A percentile compares a stretch with the other conserved stretches of the same genome.
These are phyloP conservation scores for Nakazawaea molendinolei DNA, from an alignment of 805 yeast genomes.

Conservation along the genomic window DNA sequence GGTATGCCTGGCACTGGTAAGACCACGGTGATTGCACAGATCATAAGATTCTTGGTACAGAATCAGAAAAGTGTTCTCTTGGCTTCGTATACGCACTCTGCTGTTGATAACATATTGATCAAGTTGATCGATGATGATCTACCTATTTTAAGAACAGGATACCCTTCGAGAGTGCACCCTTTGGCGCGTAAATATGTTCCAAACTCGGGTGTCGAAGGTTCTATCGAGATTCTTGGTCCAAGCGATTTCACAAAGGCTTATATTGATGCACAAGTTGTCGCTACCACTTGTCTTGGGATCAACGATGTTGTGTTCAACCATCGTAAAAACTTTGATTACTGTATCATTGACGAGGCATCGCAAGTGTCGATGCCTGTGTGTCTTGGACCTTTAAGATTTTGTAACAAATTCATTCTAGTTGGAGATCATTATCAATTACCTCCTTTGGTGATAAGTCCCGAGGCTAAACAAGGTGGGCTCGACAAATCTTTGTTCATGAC, in stretches of 20 bases:
- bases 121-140: conserved; percentile 50
- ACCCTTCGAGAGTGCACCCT: conserved; percentile 51
- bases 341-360: conserved; percentile 95
- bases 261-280: conserved; percentile 65
- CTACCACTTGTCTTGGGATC: conserved; percentile 81
- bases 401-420: conserved; percentile 80
- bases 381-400: conserved; percentile 76
- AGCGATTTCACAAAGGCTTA: conserved; percentile 42
- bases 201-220: conserved; percentile 24
- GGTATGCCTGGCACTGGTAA: conserved; percentile 99
- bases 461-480: conserved; percentile 59
- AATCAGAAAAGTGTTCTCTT: conserved; percentile 64
- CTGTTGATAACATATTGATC: conserved; percentile 85
- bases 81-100: conserved; percentile 89
- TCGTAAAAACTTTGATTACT: conserved; percentile 69
- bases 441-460: conserved; percentile 69
- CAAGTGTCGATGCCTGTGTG: conserved; percentile 90
- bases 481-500: conserved; percentile 71
- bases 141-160: conserved; percentile 64
- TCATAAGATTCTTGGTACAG: conserved; percentile 55
- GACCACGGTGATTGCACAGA: conserved; percentile 79
- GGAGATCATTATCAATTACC: conserved; percentile 96
- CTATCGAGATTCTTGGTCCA: conserved; percentile 26
- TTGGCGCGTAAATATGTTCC: conserved; percentile 50
- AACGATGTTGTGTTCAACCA: conserved; percentile 52